Conservation (phyloP, 139 green algal genomes). For the Spirogloea muscicola region DNA sequence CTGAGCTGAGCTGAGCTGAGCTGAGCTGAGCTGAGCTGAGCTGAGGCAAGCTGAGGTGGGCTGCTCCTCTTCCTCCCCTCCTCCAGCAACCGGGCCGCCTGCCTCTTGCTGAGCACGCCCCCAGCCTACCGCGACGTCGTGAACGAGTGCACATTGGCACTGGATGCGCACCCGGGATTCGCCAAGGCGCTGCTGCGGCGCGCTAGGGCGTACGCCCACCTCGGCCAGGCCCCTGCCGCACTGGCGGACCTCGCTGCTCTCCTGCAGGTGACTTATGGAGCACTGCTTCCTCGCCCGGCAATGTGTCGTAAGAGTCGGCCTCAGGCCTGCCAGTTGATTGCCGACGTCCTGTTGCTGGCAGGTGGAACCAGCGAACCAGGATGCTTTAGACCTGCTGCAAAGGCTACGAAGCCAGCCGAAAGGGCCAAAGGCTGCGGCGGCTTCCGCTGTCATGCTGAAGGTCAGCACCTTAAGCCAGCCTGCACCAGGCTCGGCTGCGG, state of each 20-base stretch:
- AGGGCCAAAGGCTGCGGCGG: not conserved
- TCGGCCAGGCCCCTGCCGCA: not conserved
- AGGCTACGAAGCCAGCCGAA: not conserved
- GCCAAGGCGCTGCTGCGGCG: slow-evolving; percentile 16
- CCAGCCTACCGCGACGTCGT: slow-evolving; percentile 11
- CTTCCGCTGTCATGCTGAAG: too few species aligned
- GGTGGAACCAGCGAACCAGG: slow-evolving; percentile 14
- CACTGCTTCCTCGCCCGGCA: too few species aligned
- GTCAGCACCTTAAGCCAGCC: too few species aligned
- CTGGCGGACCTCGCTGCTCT: slow-evolving; percentile 19
- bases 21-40: not conserved
- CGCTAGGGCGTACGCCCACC: slow-evolving; percentile 16
- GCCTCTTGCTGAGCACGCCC: slow-evolving; percentile 34
- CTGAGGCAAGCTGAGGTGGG: not conserved
- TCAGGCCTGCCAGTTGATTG: too few species aligned
- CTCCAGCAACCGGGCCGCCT: slow-evolving; percentile 38
- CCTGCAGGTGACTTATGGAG: slow-evolving; percentile 17
- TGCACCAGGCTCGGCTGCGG: too few species aligned
- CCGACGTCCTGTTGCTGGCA: too few species aligned
- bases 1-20: not conserved
- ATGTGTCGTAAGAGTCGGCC: too few species aligned
- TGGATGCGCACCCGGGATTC: not conserved
- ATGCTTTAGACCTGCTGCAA: slow-evolving; percentile 5
- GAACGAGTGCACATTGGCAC: slow-evolving; percentile 18
- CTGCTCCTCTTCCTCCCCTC: not conserved